Percentiles rank a stretch among this genome's conserved stretches.
Evolutionary conservation across 192 early-diverging fungal genomes (phyloP).

Genomic region (Coemansia sp.): DNA sequence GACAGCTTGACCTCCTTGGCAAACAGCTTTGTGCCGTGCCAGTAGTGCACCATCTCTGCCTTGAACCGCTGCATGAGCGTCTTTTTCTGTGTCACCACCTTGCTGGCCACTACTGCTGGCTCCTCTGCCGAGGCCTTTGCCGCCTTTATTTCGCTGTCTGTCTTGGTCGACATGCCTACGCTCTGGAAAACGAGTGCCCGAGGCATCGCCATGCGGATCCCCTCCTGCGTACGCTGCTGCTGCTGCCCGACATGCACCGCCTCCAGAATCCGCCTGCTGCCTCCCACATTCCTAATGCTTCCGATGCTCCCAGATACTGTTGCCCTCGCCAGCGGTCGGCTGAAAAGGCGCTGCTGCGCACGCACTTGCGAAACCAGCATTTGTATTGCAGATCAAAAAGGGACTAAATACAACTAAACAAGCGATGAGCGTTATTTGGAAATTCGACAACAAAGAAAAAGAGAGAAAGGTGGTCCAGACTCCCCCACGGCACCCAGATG

Average conservation of each 20-base stretch:
- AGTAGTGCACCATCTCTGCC: constrained; percentile 84
- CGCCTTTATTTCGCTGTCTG: not conserved
- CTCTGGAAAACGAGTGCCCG: constrained; percentile 28
- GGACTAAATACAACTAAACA: no score
- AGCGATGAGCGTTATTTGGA: not conserved
- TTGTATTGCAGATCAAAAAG: not conserved
- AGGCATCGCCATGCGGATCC: not conserved
- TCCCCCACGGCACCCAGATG: no score
- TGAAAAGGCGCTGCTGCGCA: not conserved
- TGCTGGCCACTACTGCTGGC: not conserved
- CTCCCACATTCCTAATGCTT: not conserved
- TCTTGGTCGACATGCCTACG: constrained; percentile 23
- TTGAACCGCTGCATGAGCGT: constrained; percentile 74
- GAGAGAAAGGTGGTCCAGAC: not conserved
- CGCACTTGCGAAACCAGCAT: constrained; percentile 9
- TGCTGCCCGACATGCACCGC: not conserved
- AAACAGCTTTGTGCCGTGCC: constrained; percentile 88
- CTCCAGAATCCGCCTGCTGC: not conserved
- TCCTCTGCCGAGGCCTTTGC: constrained; percentile 3
- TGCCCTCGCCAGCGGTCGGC: not conserved
- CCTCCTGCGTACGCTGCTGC: not conserved
- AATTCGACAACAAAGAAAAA: not conserved
- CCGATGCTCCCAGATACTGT: not conserved
- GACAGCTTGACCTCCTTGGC: constrained; percentile 86
- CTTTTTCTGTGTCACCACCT: constrained; percentile 46